Percentiles rank a stretch among this genome's conserved stretches.
Conservation (phyloP, 306 rosid species). For the Rosa multiflora region DNA sequence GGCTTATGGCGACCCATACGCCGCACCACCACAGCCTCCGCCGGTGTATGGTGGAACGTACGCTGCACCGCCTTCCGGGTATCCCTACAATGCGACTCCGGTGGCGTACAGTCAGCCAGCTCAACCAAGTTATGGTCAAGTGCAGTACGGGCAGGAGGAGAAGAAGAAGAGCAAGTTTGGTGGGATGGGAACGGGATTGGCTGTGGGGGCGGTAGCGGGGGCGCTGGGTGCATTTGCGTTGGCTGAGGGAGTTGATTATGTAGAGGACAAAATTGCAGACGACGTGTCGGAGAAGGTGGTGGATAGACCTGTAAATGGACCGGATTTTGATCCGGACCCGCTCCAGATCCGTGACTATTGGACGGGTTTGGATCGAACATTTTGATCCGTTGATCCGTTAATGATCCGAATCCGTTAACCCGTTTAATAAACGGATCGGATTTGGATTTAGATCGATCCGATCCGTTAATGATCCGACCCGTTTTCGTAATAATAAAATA, state of each 20-base stretch:
- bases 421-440: too few species aligned
- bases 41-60: not conserved
- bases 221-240: constrained; percentile 68
- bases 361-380: too few species aligned
- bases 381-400: too few species aligned
- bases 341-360: too few species aligned
- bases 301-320: too few species aligned
- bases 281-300: constrained; percentile 61
- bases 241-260: constrained; percentile 54
- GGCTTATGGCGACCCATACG: constrained; percentile 28
- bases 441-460: too few species aligned
- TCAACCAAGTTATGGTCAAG: constrained; percentile 42
- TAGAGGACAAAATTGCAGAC: constrained; percentile 67
- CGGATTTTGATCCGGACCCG: too few species aligned
- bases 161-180: constrained; percentile 77
- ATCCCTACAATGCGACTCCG: constrained; percentile 43
- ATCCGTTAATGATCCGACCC: too few species aligned
- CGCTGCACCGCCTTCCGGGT: constrained; percentile 16
- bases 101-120: constrained; percentile 22
- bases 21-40: constrained; percentile 12
- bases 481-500: too few species aligned
- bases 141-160: constrained; percentile 36
- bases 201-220: constrained; percentile 84
- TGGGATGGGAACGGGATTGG: constrained; percentile 92
- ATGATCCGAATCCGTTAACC: too few species aligned